Conservation (phyloP, 2,329 filamentous ascomycete species). For the Fusarium neocosmosporiellum region DNA sequence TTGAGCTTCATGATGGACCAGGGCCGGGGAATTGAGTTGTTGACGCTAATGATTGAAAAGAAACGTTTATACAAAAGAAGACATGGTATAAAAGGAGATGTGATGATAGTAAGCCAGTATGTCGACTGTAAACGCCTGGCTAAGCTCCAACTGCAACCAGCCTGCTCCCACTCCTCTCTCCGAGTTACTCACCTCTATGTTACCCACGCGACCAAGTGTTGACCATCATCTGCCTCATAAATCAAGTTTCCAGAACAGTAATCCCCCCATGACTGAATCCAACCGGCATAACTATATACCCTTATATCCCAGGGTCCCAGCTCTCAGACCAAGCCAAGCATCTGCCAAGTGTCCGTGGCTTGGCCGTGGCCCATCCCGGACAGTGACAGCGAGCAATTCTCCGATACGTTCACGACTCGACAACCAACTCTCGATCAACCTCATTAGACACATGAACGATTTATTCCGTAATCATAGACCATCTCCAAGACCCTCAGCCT, state of each 20-base stretch:
- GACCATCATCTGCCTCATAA: neutral
- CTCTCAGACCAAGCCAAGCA: neutral
- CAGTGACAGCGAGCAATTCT: neutral
- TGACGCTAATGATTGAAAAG: neutral
- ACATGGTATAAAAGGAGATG: neutral
- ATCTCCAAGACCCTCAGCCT: slow-evolving; percentile 26
- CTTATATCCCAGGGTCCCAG: neutral
- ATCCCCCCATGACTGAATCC: neutral
- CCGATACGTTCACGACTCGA: neutral
- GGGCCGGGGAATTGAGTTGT: neutral
- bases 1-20: neutral
- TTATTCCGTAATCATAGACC: slow-evolving; percentile 41
- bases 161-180: neutral
- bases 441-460: slow-evolving; percentile 27
- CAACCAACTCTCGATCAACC: neutral
- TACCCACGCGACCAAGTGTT: neutral
- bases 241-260: neutral
- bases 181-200: neutral
- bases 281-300: neutral
- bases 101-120: neutral
- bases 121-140: neutral
- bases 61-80: neutral
- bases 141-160: neutral
- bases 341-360: slow-evolving; percentile 2
- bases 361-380: neutral